A percentile compares a stretch with the other conserved stretches of the same genome.
Evolutionary conservation across 208 protist genomes (phyloP).

Genomic region (Leishmania braziliensis): DNA sequence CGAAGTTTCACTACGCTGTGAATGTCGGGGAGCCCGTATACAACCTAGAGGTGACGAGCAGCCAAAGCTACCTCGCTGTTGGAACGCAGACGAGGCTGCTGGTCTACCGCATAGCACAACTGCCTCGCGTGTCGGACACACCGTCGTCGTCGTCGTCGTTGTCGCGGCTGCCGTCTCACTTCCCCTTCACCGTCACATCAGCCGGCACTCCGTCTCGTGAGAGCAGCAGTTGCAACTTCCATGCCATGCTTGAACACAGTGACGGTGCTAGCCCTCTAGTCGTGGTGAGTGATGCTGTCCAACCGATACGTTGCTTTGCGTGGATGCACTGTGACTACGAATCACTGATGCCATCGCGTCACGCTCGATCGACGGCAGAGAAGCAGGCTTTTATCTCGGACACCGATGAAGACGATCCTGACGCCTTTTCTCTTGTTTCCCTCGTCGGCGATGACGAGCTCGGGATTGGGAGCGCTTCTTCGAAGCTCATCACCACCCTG

Average conservation of each 20-base stretch:
- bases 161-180: background rate
- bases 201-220: background rate
- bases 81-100: constrained; percentile 31
- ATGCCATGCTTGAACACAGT: background rate
- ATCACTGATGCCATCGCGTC: constrained; percentile 2
- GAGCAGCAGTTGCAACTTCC: background rate
- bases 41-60: constrained; percentile 24
- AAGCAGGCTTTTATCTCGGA: background rate
- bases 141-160: background rate
- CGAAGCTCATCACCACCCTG: background rate
- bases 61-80: constrained; percentile 28
- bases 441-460: constrained; percentile 7
- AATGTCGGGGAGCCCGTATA: constrained; percentile 24
- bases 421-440: background rate
- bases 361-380: background rate
- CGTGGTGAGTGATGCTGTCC: constrained; percentile 20
- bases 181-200: background rate
- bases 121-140: constrained; percentile 19
- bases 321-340: constrained; percentile 40
- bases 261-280: constrained; percentile 19
- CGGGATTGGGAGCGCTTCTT: background rate
- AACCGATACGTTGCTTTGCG: constrained; percentile 31
- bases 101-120: constrained; percentile 28
- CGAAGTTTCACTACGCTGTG: constrained; percentile 25
- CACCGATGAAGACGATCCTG: constrained; percentile 4